Conservation (phyloP, 2,329 filamentous ascomycete species). For the Ophiostoma himal-ulmi region DNA sequence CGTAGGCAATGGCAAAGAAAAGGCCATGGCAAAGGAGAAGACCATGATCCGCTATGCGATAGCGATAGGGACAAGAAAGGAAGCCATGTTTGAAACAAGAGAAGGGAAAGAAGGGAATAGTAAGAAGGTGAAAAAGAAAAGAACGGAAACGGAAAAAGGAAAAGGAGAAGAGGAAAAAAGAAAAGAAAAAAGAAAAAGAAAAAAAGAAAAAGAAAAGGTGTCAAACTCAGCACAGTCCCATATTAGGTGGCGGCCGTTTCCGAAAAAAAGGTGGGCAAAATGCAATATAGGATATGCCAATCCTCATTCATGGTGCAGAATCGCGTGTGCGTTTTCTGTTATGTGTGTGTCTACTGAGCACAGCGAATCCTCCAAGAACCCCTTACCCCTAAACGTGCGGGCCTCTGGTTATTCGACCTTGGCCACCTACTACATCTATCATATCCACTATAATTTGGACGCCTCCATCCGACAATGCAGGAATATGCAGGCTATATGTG, state of each 20-base stretch:
- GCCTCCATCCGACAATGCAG: not conserved
- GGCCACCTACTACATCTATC: no score
- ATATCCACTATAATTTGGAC: no score
- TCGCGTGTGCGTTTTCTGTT: no score
- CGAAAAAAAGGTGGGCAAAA: not conserved
- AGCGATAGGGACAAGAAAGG: no score
- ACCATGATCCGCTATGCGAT: not conserved
- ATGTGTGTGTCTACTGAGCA: no score
- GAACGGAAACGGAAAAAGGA: not conserved
- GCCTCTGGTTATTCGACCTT: no score
- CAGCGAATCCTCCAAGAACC: no score
- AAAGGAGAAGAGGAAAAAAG: not conserved
- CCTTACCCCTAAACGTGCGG: no score
- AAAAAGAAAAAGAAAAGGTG: not conserved
- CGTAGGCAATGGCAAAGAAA: no score
- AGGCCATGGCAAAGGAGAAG: no score
- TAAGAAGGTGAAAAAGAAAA: no score
- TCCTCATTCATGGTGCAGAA: no score
- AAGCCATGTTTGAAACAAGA: not conserved
- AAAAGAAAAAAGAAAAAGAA: not conserved
- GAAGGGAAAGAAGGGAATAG: not conserved
- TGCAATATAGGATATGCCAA: not conserved
- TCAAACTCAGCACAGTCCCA: not conserved
- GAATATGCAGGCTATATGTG: not conserved
- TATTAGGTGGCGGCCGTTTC: not conserved